Percentiles rank a stretch among this genome's conserved stretches.
phyloP scores from a whole-genome alignment of 192 early-diverging fungal species.

The Thamnidium elegans region DNA sequence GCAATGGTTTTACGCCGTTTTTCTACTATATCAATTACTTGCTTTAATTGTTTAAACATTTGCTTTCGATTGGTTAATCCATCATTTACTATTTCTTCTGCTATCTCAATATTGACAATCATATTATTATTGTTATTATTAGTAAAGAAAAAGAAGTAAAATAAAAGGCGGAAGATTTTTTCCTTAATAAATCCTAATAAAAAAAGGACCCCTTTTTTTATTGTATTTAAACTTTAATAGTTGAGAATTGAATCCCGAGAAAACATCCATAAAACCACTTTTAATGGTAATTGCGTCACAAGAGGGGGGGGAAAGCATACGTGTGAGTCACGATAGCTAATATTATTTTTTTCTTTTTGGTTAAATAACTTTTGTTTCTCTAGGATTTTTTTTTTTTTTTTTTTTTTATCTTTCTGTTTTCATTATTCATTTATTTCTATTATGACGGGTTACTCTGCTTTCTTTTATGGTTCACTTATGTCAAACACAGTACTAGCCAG shows the following conservation, averaged over 20 bases:
- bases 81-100: conserved; percentile 4
- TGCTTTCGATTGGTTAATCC: too few species aligned
- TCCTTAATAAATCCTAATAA: background rate
- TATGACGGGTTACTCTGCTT: background rate
- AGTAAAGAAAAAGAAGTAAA: background rate
- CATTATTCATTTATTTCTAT: too few species aligned
- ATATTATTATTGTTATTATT: too few species aligned
- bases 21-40: conserved; percentile 10
- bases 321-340: too few species aligned
- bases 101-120: conserved; percentile 7
- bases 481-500: conserved; percentile 1
- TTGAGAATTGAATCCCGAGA: too few species aligned
- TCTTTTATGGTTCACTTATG: conserved; percentile 12
- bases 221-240: background rate
- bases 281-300: too few species aligned
- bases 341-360: too few species aligned
- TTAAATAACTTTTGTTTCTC: too few species aligned
- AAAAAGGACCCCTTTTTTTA: background rate
- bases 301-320: too few species aligned
- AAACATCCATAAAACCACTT: too few species aligned
- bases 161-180: background rate
- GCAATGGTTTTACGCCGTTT: background rate
- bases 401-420: too few species aligned
- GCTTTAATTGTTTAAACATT: background rate
- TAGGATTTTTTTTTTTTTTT: too few species aligned